phyloP scores from a whole-genome alignment of 1,284 basidiomycete species.

The Cryptococcus jaspeensis region DNA sequence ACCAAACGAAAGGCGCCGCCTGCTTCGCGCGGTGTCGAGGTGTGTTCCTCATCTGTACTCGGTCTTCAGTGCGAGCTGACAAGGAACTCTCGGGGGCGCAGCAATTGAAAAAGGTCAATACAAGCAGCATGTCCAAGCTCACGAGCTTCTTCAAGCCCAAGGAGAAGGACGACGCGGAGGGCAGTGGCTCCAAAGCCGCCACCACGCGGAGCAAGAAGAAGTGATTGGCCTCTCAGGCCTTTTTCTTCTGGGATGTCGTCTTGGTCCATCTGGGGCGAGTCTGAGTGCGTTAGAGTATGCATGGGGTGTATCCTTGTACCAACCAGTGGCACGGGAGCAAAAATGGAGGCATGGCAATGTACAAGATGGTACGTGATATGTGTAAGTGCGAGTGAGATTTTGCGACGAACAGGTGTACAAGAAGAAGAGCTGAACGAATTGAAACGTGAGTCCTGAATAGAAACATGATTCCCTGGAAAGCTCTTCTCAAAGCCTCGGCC shows the following conservation, averaged over 20 bases:
- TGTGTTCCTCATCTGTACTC: slow-evolving; percentile 8
- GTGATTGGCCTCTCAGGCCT: background rate
- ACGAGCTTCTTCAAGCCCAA: slow-evolving; percentile 50
- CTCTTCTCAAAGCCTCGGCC: slow-evolving; percentile 1
- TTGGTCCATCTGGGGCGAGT: background rate
- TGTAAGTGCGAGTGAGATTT: background rate
- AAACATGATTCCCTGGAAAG: background rate
- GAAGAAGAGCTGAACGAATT: too few relatives aligned
- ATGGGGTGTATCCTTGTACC: too few relatives aligned
- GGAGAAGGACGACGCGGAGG: slow-evolving; percentile 5
- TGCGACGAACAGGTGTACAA: background rate
- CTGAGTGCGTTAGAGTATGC: background rate
- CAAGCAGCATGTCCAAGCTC: slow-evolving; percentile 44
- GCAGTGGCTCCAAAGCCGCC: too few relatives aligned
- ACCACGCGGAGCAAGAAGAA: slow-evolving; percentile 14
- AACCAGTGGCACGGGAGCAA: too few relatives aligned
- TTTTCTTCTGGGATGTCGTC: background rate
- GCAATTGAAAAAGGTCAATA: slow-evolving; percentile 48
- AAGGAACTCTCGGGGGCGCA: slow-evolving; percentile 1
- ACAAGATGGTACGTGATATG: background rate
- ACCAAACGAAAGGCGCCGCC: slow-evolving; percentile 30
- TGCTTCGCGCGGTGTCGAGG: slow-evolving; percentile 39
- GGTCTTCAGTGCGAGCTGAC: background rate
- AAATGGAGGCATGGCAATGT: background rate
- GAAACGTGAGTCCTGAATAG: background rate